Evolutionary conservation across 441 rosid genomes (phyloP), one percentile per base, ranked within the genome.

Genomic region (Gossypium trilobum): DNA sequence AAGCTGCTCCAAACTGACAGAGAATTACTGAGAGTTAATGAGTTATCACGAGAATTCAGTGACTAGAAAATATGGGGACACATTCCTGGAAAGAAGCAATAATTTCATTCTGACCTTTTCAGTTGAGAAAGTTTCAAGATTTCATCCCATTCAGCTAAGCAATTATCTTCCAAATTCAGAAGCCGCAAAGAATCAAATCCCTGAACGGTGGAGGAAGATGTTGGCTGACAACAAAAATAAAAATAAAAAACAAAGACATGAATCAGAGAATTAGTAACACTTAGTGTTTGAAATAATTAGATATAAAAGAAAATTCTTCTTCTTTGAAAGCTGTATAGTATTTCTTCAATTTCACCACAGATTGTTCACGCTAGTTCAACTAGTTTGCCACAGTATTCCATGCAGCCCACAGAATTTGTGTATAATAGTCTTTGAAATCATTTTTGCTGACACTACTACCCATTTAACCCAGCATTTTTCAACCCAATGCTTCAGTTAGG

Each of bases 141-240:
- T 82, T 94, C 97, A 74, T 76, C 78, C 97, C 99, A 92, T 20
- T 94, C 96, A 51, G 82, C 83, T 70, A 92, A 83, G 75, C 85
- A 82, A 74, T 92, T 94, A 75, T 92, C 87, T 74, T 94, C 99
- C 85, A 94, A 81, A 81, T 94, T 94, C 78, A 94, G 80, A 83
- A 94, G 85, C 68, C 83, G 87, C 72, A 94, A 84, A 77, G 86
- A 84, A 62, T 81, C 83, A 75, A 92, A 94, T 67, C 89, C 83
- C 81, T 81, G 77, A 74, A 84, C 85, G 2, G 71, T 65, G 29
- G 79, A 75, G 54, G 89, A 85, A 59, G 87, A 78, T 10, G 75
- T 65, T n/a, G 85, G 70, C 95, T 90, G 79, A 69, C 78, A 65
- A 71, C 33, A 33, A 63, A 27, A 42, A 52, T 2, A 2, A 5